These are phyloP conservation scores for Asterochloris sp. DNA, from an alignment of 139 green algal genomes.

Conservation along the genomic window DNA sequence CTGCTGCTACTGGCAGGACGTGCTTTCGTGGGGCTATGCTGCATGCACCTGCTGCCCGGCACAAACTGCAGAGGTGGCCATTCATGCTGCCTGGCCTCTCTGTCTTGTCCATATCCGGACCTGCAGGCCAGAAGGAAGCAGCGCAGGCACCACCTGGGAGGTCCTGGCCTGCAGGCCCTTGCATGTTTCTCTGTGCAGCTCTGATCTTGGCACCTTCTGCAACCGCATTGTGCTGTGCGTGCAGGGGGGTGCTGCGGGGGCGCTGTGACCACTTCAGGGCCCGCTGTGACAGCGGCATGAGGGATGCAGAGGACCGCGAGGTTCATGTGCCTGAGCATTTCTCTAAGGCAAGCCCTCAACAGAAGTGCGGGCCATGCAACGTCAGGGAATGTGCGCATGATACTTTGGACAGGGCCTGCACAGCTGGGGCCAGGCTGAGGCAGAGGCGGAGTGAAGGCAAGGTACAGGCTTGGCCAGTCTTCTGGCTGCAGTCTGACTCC, in stretches of 20 bases:
- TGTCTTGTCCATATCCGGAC: not conserved
- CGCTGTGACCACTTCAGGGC: slow-evolving; percentile 50
- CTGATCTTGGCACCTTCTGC: not conserved
- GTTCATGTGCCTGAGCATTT: slow-evolving; percentile 59
- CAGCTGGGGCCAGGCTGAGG: not conserved
- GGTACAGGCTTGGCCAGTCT: not conserved
- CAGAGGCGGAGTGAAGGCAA: not conserved
- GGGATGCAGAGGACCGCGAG: slow-evolving; percentile 23
- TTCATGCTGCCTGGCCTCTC: not conserved
- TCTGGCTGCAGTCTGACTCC: not conserved
- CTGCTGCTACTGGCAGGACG: no score
- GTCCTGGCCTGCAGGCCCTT: not conserved
- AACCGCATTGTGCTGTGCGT: not conserved
- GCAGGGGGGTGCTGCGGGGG: slow-evolving; percentile 36
- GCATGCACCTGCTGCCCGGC: not conserved
- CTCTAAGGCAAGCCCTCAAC: slow-evolving; percentile 7
- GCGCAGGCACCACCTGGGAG: not conserved
- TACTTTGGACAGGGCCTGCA: not conserved
- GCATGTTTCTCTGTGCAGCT: not conserved
- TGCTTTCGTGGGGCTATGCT: not conserved
- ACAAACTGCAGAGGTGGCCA: no score
- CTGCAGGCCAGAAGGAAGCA: no score
- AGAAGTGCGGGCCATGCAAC: not conserved
- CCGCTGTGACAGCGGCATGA: slow-evolving; percentile 42
- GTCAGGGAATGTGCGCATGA: not conserved